Evolutionary conservation across 2,329 filamentous ascomycete genomes (phyloP), one percentile per base, ranked within the genome.

Genomic region (Ophioceras dolichostomum): DNA sequence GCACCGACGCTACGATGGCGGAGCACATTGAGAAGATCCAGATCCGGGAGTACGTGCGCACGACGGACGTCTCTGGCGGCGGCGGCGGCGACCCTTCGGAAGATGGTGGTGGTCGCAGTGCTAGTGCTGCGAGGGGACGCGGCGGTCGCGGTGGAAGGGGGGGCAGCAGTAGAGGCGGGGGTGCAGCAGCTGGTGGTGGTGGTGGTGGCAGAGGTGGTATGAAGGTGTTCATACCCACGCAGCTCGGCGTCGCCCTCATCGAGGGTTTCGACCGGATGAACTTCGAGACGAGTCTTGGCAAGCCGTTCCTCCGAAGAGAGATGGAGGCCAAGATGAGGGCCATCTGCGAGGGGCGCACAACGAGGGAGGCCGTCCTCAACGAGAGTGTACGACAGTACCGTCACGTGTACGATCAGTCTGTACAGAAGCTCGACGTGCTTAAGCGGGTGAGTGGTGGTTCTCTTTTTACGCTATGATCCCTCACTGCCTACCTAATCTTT

Each of bases 21-120:
- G 91, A 98, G 50, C 91, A 98, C 54, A 98, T 98, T 50, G 78
- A 84, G 41, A 98, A 89, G 59, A 94, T 98, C 49, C 87, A 96
- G 57, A 76, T 88, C 41, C 70, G 91, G 41, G 71, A 88, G 48
- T 98, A 98, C 51, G 89, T 87, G 35, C 74, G 77, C 39, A 79
- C 82, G 2, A 53, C 53, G 75, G 35, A 60, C 53, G 68, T 38
- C 10, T 16, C 35, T 36, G 26, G 31, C 20, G 35, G 28, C 9
- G 19, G 16, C 27, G 27, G 9, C 2, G 28, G 18, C n/a, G 35
- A 32, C 8, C 27, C 22, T 10, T 18, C 22, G 0, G 28, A n/a
- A 4, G 22, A 26, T 12, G 22, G 35, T 16, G 22, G 35, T 13
- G 35, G 27, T 10, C 32, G 32, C 20, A 30, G 35, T 10, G n/a